Evolutionary conservation across 768 basidiomycete genomes (phyloP).

Genomic region (Naganishia randhawae): DNA sequence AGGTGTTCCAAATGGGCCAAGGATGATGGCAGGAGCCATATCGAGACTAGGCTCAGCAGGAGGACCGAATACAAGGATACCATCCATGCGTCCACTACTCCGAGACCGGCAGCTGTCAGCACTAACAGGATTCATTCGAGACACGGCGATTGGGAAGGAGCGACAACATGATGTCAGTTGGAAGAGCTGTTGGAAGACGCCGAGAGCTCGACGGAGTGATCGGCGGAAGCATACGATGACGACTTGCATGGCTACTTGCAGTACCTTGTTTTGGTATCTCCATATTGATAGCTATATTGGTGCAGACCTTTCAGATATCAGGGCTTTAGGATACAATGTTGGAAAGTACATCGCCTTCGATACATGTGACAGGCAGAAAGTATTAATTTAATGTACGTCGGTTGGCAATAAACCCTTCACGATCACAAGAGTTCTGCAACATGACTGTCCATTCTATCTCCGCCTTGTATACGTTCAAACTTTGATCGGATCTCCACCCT

Average conservation of each 20-base stretch:
- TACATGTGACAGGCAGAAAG: neutral
- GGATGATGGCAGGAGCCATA: neutral
- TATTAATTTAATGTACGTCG: neutral
- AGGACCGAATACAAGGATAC: neutral
- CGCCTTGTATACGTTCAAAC: slow-evolving; percentile 25
- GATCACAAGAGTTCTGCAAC: neutral
- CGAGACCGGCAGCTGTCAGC: neutral
- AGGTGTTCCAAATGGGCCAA: neutral
- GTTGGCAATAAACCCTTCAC: neutral
- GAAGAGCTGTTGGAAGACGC: neutral
- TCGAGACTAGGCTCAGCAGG: neutral
- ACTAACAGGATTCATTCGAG: no score
- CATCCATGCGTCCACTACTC: slow-evolving; percentile 8
- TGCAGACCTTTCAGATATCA: no score
- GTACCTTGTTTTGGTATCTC: neutral
- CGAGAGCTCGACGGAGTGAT: neutral
- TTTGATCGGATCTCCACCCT: slow-evolving; percentile 6
- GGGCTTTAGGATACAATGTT: no score
- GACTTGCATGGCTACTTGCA: neutral
- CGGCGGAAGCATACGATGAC: neutral
- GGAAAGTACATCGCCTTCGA: no score
- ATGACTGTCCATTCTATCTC: slow-evolving; percentile 16
- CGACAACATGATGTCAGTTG: no score
- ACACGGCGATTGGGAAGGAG: no score
- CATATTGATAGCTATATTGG: no score